phyloP scores from a whole-genome alignment of 2,329 filamentous ascomycete species.

The Daldinia sp. region DNA sequence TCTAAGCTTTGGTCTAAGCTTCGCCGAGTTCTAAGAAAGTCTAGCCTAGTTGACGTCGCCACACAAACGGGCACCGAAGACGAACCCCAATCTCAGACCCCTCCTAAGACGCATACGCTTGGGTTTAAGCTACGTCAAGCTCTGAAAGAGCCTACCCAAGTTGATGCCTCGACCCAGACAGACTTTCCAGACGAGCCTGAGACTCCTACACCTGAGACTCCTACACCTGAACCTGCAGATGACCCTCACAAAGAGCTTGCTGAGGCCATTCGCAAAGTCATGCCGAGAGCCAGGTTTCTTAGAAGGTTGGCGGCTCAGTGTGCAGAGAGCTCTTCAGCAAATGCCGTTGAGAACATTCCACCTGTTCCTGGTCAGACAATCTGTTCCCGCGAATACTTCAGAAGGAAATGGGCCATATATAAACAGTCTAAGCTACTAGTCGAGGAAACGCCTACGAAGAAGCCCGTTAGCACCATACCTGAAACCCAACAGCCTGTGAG shows the following conservation, averaged over 20 bases:
- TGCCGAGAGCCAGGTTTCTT: background rate
- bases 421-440: background rate
- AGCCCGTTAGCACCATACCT: background rate
- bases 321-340: background rate
- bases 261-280: background rate
- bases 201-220: background rate
- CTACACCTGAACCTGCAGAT: background rate
- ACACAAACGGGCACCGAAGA: slow-evolving; percentile 6
- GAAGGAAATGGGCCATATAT: background rate
- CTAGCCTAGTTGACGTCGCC: background rate
- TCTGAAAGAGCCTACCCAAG: too few relatives aligned
- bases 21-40: background rate
- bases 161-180: too few relatives aligned
- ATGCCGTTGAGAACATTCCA: background rate
- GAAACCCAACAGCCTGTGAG: background rate
- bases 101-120: too few relatives aligned
- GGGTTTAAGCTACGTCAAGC: too few relatives aligned
- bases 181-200: too few relatives aligned
- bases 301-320: background rate
- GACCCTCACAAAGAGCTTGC: background rate
- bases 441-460: background rate
- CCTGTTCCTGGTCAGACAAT: background rate
- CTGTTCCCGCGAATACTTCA: background rate
- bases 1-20: background rate
- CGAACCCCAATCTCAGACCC: background rate